A percentile compares a stretch with the other conserved stretches of the same genome.
These are phyloP conservation scores for Botrytis hyacinthi DNA, from an alignment of 2,329 filamentous ascomycete species.

Conservation along the genomic window DNA sequence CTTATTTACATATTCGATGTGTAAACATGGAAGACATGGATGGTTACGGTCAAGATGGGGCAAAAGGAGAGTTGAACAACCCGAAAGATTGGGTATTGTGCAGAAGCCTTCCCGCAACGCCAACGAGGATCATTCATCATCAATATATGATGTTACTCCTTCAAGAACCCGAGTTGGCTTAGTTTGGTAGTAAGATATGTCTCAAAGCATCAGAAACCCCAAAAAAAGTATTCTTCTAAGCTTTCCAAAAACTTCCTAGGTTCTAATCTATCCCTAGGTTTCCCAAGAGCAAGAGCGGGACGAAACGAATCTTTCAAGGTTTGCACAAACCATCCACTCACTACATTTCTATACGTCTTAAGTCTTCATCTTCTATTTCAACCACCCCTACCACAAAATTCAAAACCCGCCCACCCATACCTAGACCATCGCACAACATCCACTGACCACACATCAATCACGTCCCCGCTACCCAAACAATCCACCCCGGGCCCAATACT, in stretches of 20 bases:
- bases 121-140: constrained; percentile 22
- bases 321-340: constrained; percentile 17
- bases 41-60: neutral
- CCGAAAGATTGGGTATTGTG: constrained; percentile 22
- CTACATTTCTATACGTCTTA: neutral
- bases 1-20: neutral
- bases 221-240: neutral
- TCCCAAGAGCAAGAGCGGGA: constrained; percentile 20
- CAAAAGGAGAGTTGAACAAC: constrained; percentile 4
- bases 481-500: constrained; percentile 13
- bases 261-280: constrained; percentile 3
- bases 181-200: constrained; percentile 7
- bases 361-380: constrained; percentile 12
- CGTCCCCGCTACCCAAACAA: constrained; percentile 17
- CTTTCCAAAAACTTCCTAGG: constrained; percentile 9
- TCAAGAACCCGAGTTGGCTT: neutral
- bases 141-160: constrained; percentile 18
- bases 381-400: constrained; percentile 12
- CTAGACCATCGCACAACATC: constrained; percentile 7
- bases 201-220: constrained; percentile 18
- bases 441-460: constrained; percentile 12
- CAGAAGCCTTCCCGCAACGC: constrained; percentile 22
- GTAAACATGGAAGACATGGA: constrained; percentile 1
- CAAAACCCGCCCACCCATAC: constrained; percentile 10
- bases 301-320: constrained; percentile 17